Evolutionary conservation across 2,329 filamentous ascomycete genomes (phyloP), one percentile per base, ranked within the genome.

Genomic region (Setomelanomma holmii): DNA sequence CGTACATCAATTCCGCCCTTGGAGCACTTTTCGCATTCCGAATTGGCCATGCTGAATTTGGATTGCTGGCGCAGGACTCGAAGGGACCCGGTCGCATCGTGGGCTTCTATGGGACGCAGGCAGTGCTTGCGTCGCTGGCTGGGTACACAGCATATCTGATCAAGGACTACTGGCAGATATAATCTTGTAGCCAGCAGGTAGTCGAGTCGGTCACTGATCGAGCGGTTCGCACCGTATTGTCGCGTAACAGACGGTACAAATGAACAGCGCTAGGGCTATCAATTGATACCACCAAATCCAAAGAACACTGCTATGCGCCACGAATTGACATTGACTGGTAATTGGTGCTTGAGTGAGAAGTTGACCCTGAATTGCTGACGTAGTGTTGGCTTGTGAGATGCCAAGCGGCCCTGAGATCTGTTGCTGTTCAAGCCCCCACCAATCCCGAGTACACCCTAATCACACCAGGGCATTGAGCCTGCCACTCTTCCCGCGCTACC

Each of bases 41-140:
- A 36, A 60, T 79, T 14, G 49, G 66, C 16, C 76, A 80, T 58
- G 66, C 62, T 24, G 77, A 80, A 49, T 45, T 76, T 10, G 78
- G 78, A 0, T 35, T 80, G 24, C 65, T 64, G 46, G 44, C 52
- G 3, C 58, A 71, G 23, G 58, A 66, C 8, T 47, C 55, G 2
- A 17, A 36, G 20, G 71, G 66, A 0, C 11, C 45, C 6, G 72
- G 72, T 6, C 56, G 72, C 10, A 41, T 55, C 16, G 17, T 68
- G 4, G 72, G 71, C 3, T 71, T 61, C 50, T 68, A 64, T 48
- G 72, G 72, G 2, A 71, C 68, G 3, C 69, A 74, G 54, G 55
- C 56, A 17, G 53, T 69, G 14, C 51, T 75, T 34, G 51, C 62
- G 8, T 55, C 55, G 1, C 33, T 74, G 30, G 62, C 64, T 23